Conservation (phyloP, 176 grass and related monocot species). For the Ananas comosus region DNA sequence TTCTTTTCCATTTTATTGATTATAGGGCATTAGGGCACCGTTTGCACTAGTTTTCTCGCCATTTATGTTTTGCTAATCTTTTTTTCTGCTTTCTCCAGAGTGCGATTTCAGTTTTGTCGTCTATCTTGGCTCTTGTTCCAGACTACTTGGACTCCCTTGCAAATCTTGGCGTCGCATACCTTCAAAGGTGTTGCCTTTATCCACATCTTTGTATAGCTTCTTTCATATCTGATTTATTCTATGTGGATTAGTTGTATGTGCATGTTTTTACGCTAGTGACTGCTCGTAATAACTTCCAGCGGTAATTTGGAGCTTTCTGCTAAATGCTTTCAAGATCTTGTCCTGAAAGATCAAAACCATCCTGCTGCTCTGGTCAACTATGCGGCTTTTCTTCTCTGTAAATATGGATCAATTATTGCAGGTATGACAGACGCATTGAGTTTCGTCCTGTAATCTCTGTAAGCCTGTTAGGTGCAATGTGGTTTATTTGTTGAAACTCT, state of each 20-base stretch:
- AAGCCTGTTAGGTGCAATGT: not conserved
- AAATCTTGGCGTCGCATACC: conserved; percentile 78
- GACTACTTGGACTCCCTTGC: conserved; percentile 86
- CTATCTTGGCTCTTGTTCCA: conserved; percentile 55
- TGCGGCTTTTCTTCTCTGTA: conserved; percentile 82
- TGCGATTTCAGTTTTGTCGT: conserved; percentile 91
- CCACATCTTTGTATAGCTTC: not conserved
- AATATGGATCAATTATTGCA: conserved; percentile 61
- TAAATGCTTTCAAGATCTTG: conserved; percentile 92
- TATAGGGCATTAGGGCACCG: not conserved
- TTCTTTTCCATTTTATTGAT: conserved; percentile 4
- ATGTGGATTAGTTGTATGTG: not conserved
- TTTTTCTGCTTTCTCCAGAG: conserved; percentile 47
- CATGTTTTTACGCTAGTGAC: not conserved
- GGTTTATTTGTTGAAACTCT: not conserved
- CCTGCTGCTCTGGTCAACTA: conserved; percentile 90
- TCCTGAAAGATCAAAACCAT: conserved; percentile 94
- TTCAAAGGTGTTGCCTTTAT: conserved; percentile 67
- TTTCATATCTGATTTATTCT: not conserved
- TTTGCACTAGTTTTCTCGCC: conserved; percentile 19
- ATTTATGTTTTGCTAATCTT: conserved; percentile 24
- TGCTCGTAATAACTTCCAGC: conserved; percentile 35
- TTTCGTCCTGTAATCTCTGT: conserved; percentile 5
- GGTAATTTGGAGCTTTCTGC: conserved; percentile 61
- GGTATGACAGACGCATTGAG: conserved; percentile 34